Base-by-base conservation (phyloP, 2,329 filamentous ascomycete species). In the Pseudogymnoascus sp. region DNA sequence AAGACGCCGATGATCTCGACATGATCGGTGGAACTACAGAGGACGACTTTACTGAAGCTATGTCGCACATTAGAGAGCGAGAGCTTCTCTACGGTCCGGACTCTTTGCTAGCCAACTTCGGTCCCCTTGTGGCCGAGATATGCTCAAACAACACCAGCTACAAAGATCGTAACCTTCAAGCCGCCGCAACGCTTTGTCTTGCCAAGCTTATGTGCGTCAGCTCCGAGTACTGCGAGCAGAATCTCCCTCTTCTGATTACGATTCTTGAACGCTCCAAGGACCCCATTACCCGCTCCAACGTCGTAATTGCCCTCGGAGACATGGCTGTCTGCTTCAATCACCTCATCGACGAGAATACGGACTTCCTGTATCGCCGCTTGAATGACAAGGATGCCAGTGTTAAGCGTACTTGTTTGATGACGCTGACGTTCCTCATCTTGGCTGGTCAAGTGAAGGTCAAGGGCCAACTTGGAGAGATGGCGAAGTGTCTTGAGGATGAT, bases 241-340 rank as follows among this genome's bases (percentile, higher is more conserved):
- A 99, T 70, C 81, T 99, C 11, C 89, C 90, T 5, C 86, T 99
- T 2, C 86, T 99, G 63, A 96, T 99, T 75, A 97, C 93, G 14
- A 97, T 99, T 69, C 92, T 99, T 80, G 94, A 99, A 76, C 87
- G 92, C 30, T 97, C 92, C 1, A 85, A 90, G 33, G 91, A 97
- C 69, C 89, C 95, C 1, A 96, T 92, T 16, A 93, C 96, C 38
- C 87, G 94, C 59, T 96, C 90, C 69, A 99, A 99, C 71, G 90
- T 95, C 8, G 95, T 99, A 16, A 96, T 99, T 68, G 93, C 94
- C 0, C 85, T 99, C 0, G 94, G 94, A 38, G 94, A 99, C 72
- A 99, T 99, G 94, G 95, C 95, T 0, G 94, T 99, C 20, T 97
- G 92, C 81, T 99, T 99, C 82, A 99, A 99, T 72, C 94, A 99